These are phyloP conservation scores for Pichia gijzeniarum DNA, from an alignment of 805 yeast genomes.

Conservation along the genomic window DNA sequence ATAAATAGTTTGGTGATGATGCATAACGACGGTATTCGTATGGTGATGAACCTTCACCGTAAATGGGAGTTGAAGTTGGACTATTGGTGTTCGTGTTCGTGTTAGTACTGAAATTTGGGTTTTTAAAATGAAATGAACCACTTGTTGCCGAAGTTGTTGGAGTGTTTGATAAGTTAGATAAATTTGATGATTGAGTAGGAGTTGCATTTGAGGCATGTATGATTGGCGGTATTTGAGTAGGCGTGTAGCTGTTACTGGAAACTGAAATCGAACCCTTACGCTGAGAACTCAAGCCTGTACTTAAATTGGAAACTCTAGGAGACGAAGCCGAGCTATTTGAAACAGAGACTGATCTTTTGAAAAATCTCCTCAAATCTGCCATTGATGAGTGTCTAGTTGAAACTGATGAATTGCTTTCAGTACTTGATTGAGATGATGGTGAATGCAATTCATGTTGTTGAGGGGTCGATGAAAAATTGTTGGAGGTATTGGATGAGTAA, in stretches of 20 bases:
- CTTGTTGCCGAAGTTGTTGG: conserved; percentile 4
- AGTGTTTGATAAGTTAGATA: conserved; percentile 24
- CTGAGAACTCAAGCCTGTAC: conserved; percentile 32
- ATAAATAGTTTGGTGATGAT: conserved; percentile 9
- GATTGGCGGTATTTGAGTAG: conserved; percentile 9
- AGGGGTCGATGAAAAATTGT: neutral
- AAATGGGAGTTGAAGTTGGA: conserved; percentile 30
- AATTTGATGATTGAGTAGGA: conserved; percentile 36
- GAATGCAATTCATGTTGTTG: conserved; percentile 19
- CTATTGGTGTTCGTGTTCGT: conserved; percentile 14
- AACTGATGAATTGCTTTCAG: conserved; percentile 22
- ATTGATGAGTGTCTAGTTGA: conserved; percentile 66
- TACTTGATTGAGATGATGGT: conserved; percentile 28
- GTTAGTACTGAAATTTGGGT: conserved; percentile 24
- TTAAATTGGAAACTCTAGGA: conserved; percentile 29
- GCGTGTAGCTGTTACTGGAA: conserved; percentile 9
- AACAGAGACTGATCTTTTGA: conserved; percentile 39
- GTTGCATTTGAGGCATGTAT: neutral
- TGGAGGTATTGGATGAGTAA: neutral
- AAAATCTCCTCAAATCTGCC: conserved; percentile 71
- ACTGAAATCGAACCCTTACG: conserved; percentile 21
- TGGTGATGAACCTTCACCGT: conserved; percentile 18
- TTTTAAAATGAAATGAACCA: conserved; percentile 5
- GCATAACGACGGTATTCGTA: conserved; percentile 11
- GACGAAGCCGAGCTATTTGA: conserved; percentile 16